These are phyloP conservation scores for Wilcoxina mikolae DNA, from an alignment of 495 filamentous ascomycete species.

Conservation along the genomic window DNA sequence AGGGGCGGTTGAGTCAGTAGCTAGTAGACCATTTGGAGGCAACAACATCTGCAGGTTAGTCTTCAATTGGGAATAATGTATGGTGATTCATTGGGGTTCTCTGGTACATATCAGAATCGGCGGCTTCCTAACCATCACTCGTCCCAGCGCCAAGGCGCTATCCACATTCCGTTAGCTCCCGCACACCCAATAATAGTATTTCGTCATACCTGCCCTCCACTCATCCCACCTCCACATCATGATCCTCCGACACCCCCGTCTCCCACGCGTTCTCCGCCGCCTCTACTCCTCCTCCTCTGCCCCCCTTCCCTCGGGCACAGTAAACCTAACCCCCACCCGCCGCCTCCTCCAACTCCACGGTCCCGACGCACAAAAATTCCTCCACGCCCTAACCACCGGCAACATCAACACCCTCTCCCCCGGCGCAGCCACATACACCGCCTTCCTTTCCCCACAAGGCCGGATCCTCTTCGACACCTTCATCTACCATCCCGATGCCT, in stretches of 20 bases:
- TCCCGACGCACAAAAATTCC: constrained; percentile 60
- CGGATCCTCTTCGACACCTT: constrained; percentile 79
- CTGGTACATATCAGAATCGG: background rate
- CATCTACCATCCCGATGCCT: constrained; percentile 49
- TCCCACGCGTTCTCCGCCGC: background rate
- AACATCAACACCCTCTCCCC: constrained; percentile 41
- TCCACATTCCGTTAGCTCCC: background rate
- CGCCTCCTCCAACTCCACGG: constrained; percentile 66
- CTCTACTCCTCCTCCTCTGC: background rate
- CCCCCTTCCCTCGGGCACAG: constrained; percentile 36
- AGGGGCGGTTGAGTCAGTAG: background rate
- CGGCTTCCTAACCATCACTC: background rate
- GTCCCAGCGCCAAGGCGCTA: background rate
- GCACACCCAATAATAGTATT: background rate
- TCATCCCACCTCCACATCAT: background rate
- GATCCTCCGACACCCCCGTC: background rate
- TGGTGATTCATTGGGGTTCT: background rate
- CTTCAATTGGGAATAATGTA: too few species aligned
- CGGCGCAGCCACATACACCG: constrained; percentile 49
- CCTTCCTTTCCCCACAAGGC: constrained; percentile 74
- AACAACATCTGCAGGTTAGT: background rate
- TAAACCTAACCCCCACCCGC: constrained; percentile 47
- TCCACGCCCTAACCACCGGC: constrained; percentile 74
- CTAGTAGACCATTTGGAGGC: background rate
- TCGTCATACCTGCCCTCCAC: background rate